Conservation (phyloP, 148 eudicot genomes). For the Chenopodium album region DNA sequence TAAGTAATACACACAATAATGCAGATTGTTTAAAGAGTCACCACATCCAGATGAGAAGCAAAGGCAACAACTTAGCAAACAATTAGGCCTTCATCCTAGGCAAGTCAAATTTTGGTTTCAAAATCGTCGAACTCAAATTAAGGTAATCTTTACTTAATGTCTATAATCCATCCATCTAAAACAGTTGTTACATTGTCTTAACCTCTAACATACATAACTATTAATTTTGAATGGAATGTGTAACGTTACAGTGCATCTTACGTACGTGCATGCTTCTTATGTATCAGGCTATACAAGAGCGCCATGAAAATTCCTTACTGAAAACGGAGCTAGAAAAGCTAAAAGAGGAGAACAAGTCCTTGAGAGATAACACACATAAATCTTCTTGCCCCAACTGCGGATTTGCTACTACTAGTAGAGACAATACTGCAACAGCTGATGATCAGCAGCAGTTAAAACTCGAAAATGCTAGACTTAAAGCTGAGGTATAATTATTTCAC, state of each 20-base stretch:
- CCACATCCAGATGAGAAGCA: constrained; percentile 99
- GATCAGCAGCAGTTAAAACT: constrained; percentile 71
- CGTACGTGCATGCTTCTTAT: background rate
- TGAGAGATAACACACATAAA: constrained; percentile 61
- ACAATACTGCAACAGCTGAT: constrained; percentile 30
- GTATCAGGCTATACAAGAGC: constrained; percentile 88
- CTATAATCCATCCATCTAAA: background rate
- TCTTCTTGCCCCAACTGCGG: constrained; percentile 80
- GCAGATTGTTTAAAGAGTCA: constrained; percentile 88
- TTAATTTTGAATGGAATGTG: background rate
- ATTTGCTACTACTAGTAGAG: constrained; percentile 48
- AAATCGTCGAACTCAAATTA: constrained; percentile 96
- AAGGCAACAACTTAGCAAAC: constrained; percentile 92
- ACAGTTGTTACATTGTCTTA: background rate
- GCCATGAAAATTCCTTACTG: constrained; percentile 85
- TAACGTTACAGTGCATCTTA: too few relatives aligned
- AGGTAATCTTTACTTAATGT: constrained; percentile 37
- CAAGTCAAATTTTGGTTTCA: constrained; percentile 99
- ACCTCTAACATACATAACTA: background rate
- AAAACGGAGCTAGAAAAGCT: constrained; percentile 81
- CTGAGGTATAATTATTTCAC: constrained; percentile 52
- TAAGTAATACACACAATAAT: background rate
- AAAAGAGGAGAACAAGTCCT: constrained; percentile 63
- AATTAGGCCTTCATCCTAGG: constrained; percentile 89
- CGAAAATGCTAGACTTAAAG: constrained; percentile 88